A percentile compares a stretch with the other conserved stretches of the same genome.
Conservation (phyloP, 139 green algal species). For the Picochlorum sp. region DNA sequence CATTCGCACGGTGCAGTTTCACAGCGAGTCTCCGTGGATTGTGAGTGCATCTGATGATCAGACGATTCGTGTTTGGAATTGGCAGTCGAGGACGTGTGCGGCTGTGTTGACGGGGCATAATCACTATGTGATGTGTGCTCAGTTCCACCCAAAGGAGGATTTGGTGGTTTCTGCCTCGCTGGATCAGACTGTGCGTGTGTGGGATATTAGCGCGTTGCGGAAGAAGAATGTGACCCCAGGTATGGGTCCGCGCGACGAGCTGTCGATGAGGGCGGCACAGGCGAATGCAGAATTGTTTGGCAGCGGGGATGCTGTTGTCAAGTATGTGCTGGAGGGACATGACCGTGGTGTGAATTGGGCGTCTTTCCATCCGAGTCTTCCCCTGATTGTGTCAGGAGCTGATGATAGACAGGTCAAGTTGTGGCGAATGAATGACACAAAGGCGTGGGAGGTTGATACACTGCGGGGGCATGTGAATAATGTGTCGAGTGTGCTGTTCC, state of each 20-base stretch:
- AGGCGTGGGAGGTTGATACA: slow-evolving; percentile 99
- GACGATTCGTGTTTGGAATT: slow-evolving; percentile 99
- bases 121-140: slow-evolving; percentile 99
- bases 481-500: slow-evolving; percentile 98
- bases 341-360: slow-evolving; percentile 99
- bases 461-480: slow-evolving; percentile 99
- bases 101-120: slow-evolving; percentile 98
- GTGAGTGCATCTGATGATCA: slow-evolving; percentile 94
- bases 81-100: slow-evolving; percentile 92
- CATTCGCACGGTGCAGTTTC: slow-evolving; percentile 96
- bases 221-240: slow-evolving; percentile 83
- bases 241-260: slow-evolving; percentile 40
- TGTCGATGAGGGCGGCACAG: slow-evolving; percentile 69
- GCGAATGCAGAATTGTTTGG: slow-evolving; percentile 97
- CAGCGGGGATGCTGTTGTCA: slow-evolving; percentile 92
- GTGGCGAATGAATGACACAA: slow-evolving; percentile 98
- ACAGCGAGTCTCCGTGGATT: slow-evolving; percentile 96
- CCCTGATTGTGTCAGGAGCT: slow-evolving; percentile 97
- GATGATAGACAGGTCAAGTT: slow-evolving; percentile 99
- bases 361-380: slow-evolving; percentile 93
- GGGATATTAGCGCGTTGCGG: slow-evolving; percentile 93
- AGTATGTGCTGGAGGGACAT: slow-evolving; percentile 99
- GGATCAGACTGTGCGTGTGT: slow-evolving; percentile 97
- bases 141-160: slow-evolving; percentile 97
- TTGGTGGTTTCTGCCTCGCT: slow-evolving; percentile 73